Base-by-base conservation (phyloP, 306 rosid species). In the Mucuna pruriens region DNA sequence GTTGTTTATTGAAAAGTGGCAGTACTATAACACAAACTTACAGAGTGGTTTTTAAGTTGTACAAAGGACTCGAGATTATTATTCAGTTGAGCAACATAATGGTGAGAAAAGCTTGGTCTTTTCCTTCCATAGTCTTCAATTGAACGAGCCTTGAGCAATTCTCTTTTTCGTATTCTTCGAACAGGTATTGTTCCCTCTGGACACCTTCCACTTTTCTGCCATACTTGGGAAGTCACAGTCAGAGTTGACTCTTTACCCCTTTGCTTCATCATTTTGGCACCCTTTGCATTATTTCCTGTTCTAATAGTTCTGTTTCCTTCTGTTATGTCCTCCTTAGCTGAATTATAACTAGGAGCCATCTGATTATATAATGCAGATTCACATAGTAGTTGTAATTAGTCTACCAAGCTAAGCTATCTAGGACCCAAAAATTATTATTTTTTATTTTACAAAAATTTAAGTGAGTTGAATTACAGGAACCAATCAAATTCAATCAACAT, bases 121-220 rank as follows among this genome's bases (percentile, higher is more conserved):
- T 94, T 91, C 84, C 88, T 88, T 42, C 93, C 97, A 65, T 79
- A 92, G 31, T 82, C 86, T 71, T 88, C 58, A 4, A 91, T 63
- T 16, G 92, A 88, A 63, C 61, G 26, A 63, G 84, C 87, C 68
- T 88, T 86, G 5, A 86, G 52, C 3, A 91, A 23, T 7, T 92
- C 88, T 73, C 42, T 51, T 82, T 57, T 78, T 57, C 22, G 36
- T 48, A 91, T 77, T 82, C 93, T 87, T 51, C 97, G 68, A 42
- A 92, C 69, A 8, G 97, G 94, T 84, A 94, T 51, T 23, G 93
- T 89, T 80, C 90, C 94, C 4, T 87, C 17, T 4, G 96, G 92
- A 82, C 98, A 91, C 7, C 67, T 87, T 84, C 97, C 98, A 81
- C 83, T 87, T 80, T 58, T 94, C 34, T 86, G 92, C 98, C 97